Conservation (phyloP, 768 basidiomycete species). For the Mrakia blollopis region DNA sequence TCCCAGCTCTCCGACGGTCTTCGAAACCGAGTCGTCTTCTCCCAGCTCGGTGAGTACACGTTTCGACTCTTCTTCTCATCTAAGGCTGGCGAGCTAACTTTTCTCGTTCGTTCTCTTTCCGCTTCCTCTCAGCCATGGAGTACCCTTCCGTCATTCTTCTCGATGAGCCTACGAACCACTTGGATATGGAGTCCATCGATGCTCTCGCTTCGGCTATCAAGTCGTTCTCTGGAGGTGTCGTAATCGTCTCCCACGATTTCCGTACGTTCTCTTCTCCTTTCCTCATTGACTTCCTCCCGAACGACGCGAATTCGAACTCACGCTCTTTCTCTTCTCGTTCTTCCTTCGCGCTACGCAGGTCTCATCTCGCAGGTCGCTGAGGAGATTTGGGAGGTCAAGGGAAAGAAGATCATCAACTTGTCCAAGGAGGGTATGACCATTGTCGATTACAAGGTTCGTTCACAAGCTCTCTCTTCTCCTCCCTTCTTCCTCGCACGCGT, state of each 20-base stretch:
- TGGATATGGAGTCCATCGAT: slow-evolving; percentile 97
- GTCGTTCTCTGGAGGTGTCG: slow-evolving; percentile 94
- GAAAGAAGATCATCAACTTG: slow-evolving; percentile 86
- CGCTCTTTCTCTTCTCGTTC: slow-evolving; percentile 21
- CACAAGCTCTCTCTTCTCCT: neutral
- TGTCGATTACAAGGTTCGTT: slow-evolving; percentile 68
- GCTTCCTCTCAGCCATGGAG: slow-evolving; percentile 65
- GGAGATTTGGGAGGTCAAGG: slow-evolving; percentile 97
- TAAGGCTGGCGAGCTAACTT: neutral
- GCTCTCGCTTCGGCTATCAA: slow-evolving; percentile 93
- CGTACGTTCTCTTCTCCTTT: slow-evolving; percentile 54
- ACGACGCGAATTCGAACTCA: neutral
- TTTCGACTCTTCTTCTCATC: neutral
- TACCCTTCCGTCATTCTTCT: slow-evolving; percentile 87
- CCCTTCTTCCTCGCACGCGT: neutral
- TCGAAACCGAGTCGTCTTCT: slow-evolving; percentile 64
- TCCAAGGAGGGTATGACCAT: slow-evolving; percentile 88
- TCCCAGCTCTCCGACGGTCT: slow-evolving; percentile 91
- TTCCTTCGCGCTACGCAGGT: slow-evolving; percentile 48
- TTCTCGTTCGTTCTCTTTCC: slow-evolving; percentile 31
- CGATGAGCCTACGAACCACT: slow-evolving; percentile 74
- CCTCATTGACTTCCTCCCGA: neutral
- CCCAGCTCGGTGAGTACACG: slow-evolving; percentile 25
- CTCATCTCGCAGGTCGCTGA: slow-evolving; percentile 97
- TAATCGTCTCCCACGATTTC: slow-evolving; percentile 99